These are phyloP conservation scores for Handroanthus guayacan DNA, from an alignment of 257 asterid genomes.

Conservation along the genomic window DNA sequence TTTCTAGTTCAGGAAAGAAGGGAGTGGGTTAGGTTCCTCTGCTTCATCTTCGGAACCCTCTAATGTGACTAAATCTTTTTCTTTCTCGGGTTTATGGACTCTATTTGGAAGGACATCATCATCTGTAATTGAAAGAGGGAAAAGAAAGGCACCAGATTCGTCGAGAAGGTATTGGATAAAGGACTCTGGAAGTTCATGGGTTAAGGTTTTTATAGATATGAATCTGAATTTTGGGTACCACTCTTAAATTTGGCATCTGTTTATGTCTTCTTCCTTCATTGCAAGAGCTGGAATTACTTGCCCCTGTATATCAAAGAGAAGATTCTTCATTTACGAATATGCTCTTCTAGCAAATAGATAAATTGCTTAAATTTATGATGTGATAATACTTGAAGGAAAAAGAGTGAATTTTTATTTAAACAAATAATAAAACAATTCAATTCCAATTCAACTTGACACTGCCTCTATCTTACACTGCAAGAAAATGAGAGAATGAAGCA, in stretches of 20 bases:
- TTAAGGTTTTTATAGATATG: slow-evolving; percentile 63
- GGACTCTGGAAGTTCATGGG: slow-evolving; percentile 78
- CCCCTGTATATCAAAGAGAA: slow-evolving; percentile 11
- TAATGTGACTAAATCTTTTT: slow-evolving; percentile 59
- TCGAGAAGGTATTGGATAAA: slow-evolving; percentile 70
- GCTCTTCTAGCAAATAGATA: background rate
- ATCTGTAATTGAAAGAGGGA: slow-evolving; percentile 68
- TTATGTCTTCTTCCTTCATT: slow-evolving; percentile 78
- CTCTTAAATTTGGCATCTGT: slow-evolving; percentile 89
- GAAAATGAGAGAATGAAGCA: too few relatives aligned
- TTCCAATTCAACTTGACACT: too few relatives aligned
- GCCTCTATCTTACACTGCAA: background rate
- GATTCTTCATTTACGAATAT: background rate
- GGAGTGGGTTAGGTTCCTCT: slow-evolving; percentile 61
- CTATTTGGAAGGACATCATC: slow-evolving; percentile 84
- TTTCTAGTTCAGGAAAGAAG: slow-evolving; percentile 80
- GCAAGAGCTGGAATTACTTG: slow-evolving; percentile 19
- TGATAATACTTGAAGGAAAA: background rate
- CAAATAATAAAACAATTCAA: background rate
- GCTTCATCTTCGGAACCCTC: slow-evolving; percentile 84
- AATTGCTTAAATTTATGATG: background rate
- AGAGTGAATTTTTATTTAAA: background rate
- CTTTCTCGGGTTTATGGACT: slow-evolving; percentile 72
- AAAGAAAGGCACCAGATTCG: slow-evolving; percentile 78
- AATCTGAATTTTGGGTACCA: slow-evolving; percentile 87